Conservation (phyloP, 108 stramenopile genomes). For the Skeletonema menzelii region DNA sequence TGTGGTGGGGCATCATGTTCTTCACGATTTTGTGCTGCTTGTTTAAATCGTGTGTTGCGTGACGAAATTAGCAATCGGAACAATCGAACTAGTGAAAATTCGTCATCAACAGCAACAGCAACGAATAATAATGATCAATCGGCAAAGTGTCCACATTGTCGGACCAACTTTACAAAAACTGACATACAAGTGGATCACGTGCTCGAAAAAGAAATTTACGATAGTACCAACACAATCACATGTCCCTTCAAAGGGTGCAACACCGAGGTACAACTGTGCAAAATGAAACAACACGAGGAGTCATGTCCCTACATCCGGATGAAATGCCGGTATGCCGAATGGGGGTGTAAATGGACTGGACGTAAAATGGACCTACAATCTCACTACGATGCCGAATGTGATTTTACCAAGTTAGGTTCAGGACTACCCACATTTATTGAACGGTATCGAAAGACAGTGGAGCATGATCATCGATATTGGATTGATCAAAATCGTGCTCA, state of each 20-base stretch:
- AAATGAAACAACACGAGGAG: conserved; percentile 9
- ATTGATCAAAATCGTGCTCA: background rate
- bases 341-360: conserved; percentile 13
- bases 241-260: conserved; percentile 10
- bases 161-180: background rate
- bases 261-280: background rate
- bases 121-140: background rate
- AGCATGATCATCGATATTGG: background rate
- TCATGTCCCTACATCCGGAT: conserved; percentile 10
- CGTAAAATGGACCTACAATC: background rate
- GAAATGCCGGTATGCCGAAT: conserved; percentile 9
- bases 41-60: background rate
- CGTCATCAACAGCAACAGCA: background rate
- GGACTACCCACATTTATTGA: background rate
- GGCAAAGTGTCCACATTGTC: conserved; percentile 5
- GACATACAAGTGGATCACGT: background rate
- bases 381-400: background rate
- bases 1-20: background rate
- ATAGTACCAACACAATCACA: conserved; percentile 1
- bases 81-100: background rate
- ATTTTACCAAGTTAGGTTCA: background rate
- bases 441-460: background rate
- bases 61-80: background rate
- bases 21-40: background rate
- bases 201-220: background rate